Percentiles rank a stretch among this genome's conserved stretches.
phyloP scores from a whole-genome alignment of 441 rosid species.

The Geranium incanum region DNA sequence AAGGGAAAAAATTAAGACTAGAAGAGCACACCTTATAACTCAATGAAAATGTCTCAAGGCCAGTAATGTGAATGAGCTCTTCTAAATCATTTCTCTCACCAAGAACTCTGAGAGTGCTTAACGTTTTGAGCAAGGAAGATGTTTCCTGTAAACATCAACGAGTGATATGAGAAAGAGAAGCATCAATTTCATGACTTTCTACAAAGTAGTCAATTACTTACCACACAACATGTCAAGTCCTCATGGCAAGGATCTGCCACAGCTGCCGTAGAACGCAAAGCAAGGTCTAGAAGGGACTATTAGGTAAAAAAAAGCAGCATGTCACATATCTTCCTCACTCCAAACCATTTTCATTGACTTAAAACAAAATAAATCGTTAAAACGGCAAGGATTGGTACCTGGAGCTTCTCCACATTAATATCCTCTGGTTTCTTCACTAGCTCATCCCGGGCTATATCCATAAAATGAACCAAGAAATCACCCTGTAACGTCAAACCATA shows the following conservation, averaged over 20 bases:
- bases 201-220: conserved; percentile 28
- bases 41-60: conserved; percentile 91
- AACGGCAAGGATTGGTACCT: conserved; percentile 37
- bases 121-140: conserved; percentile 68
- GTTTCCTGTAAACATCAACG: conserved; percentile 57
- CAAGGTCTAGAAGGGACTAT: conserved; percentile 94
- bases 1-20: conserved; percentile 10
- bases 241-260: conserved; percentile 93
- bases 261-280: conserved; percentile 92
- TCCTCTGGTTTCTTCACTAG: conserved; percentile 73
- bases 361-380: conserved; percentile 13
- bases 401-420: conserved; percentile 82
- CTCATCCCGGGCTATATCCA: conserved; percentile 96
- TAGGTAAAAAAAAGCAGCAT: conserved; percentile 14
- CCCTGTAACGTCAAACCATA: conserved; percentile 45
- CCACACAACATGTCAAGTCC: conserved; percentile 92
- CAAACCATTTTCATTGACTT: background rate
- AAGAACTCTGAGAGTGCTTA: conserved; percentile 53
- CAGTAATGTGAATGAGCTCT: conserved; percentile 71
- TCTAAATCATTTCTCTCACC: conserved; percentile 48
- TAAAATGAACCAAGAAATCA: conserved; percentile 94
- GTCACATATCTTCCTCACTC: conserved; percentile 20
- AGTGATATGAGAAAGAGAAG: conserved; percentile 16
- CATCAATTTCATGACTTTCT: conserved; percentile 6
- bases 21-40: conserved; percentile 68